phyloP scores from a whole-genome alignment of 441 rosid genomes.

The Erysimum cheiri region DNA sequence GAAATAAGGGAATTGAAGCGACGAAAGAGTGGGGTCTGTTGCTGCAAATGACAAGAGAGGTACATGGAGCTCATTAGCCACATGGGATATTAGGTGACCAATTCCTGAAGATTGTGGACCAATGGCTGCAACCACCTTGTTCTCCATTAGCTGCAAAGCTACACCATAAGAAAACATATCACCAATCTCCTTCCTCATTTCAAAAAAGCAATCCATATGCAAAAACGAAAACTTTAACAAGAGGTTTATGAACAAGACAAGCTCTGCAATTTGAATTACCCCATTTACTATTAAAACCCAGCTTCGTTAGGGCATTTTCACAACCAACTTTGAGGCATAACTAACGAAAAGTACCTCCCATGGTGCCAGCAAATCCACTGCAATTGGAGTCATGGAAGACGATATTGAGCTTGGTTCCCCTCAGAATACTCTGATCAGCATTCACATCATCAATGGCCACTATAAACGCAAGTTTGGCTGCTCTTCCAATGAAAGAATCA shows the following conservation, averaged over 20 bases:
- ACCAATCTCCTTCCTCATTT: slow-evolving; percentile 28
- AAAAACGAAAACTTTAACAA: background rate
- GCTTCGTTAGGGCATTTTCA: slow-evolving; percentile 5
- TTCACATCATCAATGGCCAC: slow-evolving; percentile 85
- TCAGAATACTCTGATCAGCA: slow-evolving; percentile 65
- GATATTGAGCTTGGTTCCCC: slow-evolving; percentile 54
- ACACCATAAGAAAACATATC: slow-evolving; percentile 48
- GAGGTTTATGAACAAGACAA: slow-evolving; percentile 8
- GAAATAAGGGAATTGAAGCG: slow-evolving; percentile 82
- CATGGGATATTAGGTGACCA: slow-evolving; percentile 86
- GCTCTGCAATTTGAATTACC: background rate
- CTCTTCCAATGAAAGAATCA: slow-evolving; percentile 81
- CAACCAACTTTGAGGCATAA: slow-evolving; percentile 18
- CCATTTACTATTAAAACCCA: slow-evolving; percentile 6
- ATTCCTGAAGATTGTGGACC: slow-evolving; percentile 97
- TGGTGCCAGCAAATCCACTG: slow-evolving; percentile 83
- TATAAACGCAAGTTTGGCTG: slow-evolving; percentile 63
- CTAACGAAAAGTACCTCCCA: slow-evolving; percentile 67
- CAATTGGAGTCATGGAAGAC: slow-evolving; percentile 70
- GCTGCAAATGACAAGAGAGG: slow-evolving; percentile 92
- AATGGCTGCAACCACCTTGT: slow-evolving; percentile 68
- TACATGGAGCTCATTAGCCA: slow-evolving; percentile 80
- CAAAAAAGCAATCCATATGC: background rate
- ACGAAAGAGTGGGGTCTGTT: slow-evolving; percentile 84
- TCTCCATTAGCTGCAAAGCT: slow-evolving; percentile 91